phyloP scores from a whole-genome alignment of 202 grass and related monocot genomes.

The Saccharum hybrid region DNA sequence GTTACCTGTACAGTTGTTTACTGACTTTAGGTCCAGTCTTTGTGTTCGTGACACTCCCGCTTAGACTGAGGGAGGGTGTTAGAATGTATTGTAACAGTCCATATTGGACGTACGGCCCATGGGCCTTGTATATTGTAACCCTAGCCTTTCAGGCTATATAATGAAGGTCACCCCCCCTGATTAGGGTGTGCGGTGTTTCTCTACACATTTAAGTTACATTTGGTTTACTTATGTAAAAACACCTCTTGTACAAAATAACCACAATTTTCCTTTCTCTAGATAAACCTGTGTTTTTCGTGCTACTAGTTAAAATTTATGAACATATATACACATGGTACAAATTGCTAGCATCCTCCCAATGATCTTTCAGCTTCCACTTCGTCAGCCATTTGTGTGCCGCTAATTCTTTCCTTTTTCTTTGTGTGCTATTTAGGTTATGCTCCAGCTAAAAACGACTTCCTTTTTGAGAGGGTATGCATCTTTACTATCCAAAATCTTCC shows the following conservation, averaged over 20 bases:
- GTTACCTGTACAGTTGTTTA: too few species aligned
- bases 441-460: slow-evolving; percentile 95
- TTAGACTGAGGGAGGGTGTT: too few species aligned
- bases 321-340: slow-evolving; percentile 17
- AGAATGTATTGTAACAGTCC: too few species aligned
- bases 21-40: too few species aligned
- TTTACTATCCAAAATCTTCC: slow-evolving; percentile 38
- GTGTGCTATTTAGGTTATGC: slow-evolving; percentile 74
- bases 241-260: slow-evolving; percentile 2
- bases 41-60: too few species aligned
- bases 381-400: slow-evolving; percentile 45
- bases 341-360: slow-evolving; percentile 30
- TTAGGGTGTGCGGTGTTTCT: too few species aligned
- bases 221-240: slow-evolving; percentile 27
- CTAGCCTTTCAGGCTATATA: too few species aligned
- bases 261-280: not conserved
- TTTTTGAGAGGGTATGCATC: slow-evolving; percentile 92
- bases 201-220: slow-evolving; percentile 24
- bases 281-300: not conserved
- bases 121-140: too few species aligned
- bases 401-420: slow-evolving; percentile 50
- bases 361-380: slow-evolving; percentile 39
- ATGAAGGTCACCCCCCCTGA: too few species aligned
- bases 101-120: too few species aligned
- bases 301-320: slow-evolving; percentile 21